These are phyloP conservation scores for Geopyxis carbonaria DNA, from an alignment of 495 filamentous ascomycete species.

Conservation along the genomic window DNA sequence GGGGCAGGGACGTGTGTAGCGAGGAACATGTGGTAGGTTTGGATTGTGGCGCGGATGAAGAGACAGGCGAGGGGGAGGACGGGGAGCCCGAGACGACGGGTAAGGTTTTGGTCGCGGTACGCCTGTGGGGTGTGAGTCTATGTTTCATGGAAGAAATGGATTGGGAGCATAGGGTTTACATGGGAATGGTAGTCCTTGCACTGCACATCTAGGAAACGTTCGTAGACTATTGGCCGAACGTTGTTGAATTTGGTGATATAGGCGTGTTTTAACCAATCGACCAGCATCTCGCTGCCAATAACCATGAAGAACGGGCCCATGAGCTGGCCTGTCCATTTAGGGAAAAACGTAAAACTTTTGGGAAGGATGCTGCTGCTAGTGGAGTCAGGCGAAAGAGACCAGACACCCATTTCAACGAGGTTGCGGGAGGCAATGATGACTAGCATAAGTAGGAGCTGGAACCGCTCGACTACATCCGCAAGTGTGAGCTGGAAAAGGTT, in stretches of 20 bases:
- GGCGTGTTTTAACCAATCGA: conserved; percentile 94
- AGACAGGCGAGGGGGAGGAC: conserved; percentile 85
- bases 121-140: conserved; percentile 34
- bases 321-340: conserved; percentile 73
- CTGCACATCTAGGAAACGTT: conserved; percentile 74
- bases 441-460: conserved; percentile 94
- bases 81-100: conserved; percentile 74
- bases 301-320: conserved; percentile 84
- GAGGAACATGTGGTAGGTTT: conserved; percentile 98
- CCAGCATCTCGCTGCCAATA: conserved; percentile 85
- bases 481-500: conserved; percentile 94
- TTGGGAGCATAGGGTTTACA: conserved; percentile 27
- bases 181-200: conserved; percentile 97
- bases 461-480: conserved; percentile 90
- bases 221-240: conserved; percentile 73
- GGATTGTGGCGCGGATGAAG: conserved; percentile 83
- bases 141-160: not conserved
- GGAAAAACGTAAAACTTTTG: conserved; percentile 73
- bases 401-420: conserved; percentile 76
- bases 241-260: conserved; percentile 99
- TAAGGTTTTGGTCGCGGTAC: conserved; percentile 76
- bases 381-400: conserved; percentile 34
- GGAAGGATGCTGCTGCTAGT: conserved; percentile 53
- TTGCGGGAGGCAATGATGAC: conserved; percentile 90
- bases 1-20: conserved; percentile 62